Evolutionary conservation across 1,139 yeast genomes (phyloP), one percentile per base, ranked within the genome.

Genomic region (Debaryomyces psychrophilus): DNA sequence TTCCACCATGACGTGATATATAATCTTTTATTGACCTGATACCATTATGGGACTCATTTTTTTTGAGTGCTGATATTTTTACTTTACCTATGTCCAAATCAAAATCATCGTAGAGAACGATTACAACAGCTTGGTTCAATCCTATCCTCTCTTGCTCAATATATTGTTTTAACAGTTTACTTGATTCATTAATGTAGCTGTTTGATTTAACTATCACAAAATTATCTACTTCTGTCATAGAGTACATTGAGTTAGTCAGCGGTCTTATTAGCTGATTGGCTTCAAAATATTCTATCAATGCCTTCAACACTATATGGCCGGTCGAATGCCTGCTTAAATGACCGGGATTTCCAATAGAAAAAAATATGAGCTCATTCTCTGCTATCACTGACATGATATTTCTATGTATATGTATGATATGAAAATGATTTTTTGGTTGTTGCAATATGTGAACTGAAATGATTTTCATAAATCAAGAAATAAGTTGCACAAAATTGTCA

Each of bases 331-430:
- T 58, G 23, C 59, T 67, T 14, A 62, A 54, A 1, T 69, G 65
- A 0, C 78, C 78, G 1, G 79, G 79, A 51, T 74, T 74, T 1
- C 79, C 79, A 25, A 74, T 61, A 5, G 78, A 72, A 47, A 71
- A 67, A 23, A 73, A 48, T 1, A 71, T 60, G 8, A 68, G 15
- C 18, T 23, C 37, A 8, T 35, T 37, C 12, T 38, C 41, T 28
- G 12, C n/a, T 12, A 33, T 11, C 12, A 20, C 18, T 5, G 33
- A 29, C 33, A 29, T 29, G 15, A 14, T 29, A 5, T 8, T 15
- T 29, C 11, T 7, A 6, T 29, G 17, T 5, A 29, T 15, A 11
- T 7, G 8, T n/a, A 14, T 7, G n/a, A 9, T 29, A 11, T 26
- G 12, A 5, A 11, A 29, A 29, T 7, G 11, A 6, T 8, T 8